Evolutionary conservation across 2,329 filamentous ascomycete species (phyloP).

Genomic region (Trichoderma atroviride): DNA sequence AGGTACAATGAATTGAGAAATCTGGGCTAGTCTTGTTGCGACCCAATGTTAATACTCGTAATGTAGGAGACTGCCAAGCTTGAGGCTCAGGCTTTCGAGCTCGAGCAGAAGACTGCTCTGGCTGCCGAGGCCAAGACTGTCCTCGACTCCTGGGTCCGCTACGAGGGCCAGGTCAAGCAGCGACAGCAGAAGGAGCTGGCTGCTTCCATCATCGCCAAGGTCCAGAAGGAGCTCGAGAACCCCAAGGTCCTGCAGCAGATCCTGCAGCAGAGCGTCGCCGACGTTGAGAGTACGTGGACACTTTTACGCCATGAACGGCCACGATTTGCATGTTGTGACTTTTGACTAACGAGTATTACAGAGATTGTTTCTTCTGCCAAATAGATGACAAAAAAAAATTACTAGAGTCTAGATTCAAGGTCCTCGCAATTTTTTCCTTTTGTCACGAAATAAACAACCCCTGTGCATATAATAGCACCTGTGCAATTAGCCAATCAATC

Average conservation of each 20-base stretch:
- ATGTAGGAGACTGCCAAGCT: constrained; percentile 90
- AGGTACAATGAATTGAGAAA: constrained; percentile 61
- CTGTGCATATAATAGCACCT: constrained; percentile 61
- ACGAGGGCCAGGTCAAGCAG: constrained; percentile 98
- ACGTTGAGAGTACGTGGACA: constrained; percentile 80
- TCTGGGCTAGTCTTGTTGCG: not conserved
- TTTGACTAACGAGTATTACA: constrained; percentile 45
- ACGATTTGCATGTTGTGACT: not conserved
- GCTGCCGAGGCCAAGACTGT: constrained; percentile 92
- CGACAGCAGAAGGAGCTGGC: constrained; percentile 97
- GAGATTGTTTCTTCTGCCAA: constrained; percentile 67
- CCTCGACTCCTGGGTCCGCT: constrained; percentile 97
- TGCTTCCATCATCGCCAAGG: constrained; percentile 91
- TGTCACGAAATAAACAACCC: constrained; percentile 48
- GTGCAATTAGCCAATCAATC: constrained; percentile 61
- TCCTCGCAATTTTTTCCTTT: constrained; percentile 53
- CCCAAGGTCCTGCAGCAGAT: constrained; percentile 97
- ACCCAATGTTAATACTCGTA: not conserved
- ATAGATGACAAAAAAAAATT: constrained; percentile 50
- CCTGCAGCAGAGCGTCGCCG: constrained; percentile 90
- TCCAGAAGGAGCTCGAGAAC: constrained; percentile 98
- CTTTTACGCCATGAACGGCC: no score
- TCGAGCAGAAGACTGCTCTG: constrained; percentile 93
- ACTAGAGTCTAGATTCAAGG: constrained; percentile 43
- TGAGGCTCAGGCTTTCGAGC: constrained; percentile 93